Conservation (phyloP, 768 basidiomycete genomes). For the Harrya chromipes region DNA sequence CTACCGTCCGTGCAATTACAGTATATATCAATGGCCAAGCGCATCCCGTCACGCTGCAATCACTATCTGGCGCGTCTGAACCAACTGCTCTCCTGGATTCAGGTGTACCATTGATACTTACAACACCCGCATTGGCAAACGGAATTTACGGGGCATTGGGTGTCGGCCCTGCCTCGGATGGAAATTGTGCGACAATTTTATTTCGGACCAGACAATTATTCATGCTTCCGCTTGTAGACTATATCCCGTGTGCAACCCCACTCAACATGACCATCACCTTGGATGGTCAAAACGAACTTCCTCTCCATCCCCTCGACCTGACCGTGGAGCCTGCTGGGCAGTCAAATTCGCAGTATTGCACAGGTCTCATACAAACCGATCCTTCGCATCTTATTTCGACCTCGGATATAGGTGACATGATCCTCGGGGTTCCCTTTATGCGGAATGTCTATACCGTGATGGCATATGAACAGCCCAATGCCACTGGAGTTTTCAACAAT, state of each 20-base stretch:
- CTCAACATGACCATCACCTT: constrained; percentile 71
- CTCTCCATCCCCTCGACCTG: constrained; percentile 75
- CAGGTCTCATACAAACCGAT: constrained; percentile 65
- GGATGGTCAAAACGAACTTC: constrained; percentile 51
- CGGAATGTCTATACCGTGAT: constrained; percentile 76
- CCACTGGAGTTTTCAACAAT: constrained; percentile 44
- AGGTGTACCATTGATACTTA: constrained; percentile 65
- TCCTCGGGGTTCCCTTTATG: constrained; percentile 78
- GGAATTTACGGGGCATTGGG: constrained; percentile 77
- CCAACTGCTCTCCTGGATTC: constrained; percentile 74
- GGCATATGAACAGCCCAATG: constrained; percentile 53
- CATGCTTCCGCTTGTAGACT: constrained; percentile 46
- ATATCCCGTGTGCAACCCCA: constrained; percentile 66
- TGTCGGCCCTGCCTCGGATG: constrained; percentile 54
- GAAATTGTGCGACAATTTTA: constrained; percentile 50
- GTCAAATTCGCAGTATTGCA: constrained; percentile 46
- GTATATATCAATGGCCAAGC: constrained; percentile 52
- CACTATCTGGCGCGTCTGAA: constrained; percentile 37
- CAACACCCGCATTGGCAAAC: constrained; percentile 59
- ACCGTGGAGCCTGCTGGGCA: constrained; percentile 46
- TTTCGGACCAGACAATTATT: background rate
- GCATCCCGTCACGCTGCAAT: constrained; percentile 41
- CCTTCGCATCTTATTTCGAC: constrained; percentile 38
- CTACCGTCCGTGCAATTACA: constrained; percentile 51
- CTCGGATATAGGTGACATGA: constrained; percentile 56